Base-by-base conservation (phyloP, 2,329 filamentous ascomycete species). In the Samsoniella hepiali region DNA sequence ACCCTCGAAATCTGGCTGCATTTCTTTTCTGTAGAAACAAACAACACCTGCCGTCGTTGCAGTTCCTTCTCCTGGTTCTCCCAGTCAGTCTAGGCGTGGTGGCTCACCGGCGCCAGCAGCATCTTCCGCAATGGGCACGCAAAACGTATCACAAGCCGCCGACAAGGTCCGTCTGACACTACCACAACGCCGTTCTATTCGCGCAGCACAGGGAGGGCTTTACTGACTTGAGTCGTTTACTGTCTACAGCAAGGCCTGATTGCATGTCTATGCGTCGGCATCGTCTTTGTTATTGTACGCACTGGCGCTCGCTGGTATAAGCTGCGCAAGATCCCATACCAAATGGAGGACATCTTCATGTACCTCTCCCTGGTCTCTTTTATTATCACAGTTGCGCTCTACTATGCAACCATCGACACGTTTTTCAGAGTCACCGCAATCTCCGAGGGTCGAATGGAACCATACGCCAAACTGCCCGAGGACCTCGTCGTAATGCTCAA, bases 311-410 rank as follows among this genome's bases (percentile, higher is more conserved):
- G 67, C 44, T 66, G 64, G 63, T 68, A 57, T 58, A 68, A 67
- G 61, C 53, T 55, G n/a, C 65, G 64, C 13, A 64, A 34, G 31
- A 31, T 63, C 1, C 67, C 67, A 1, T 15, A 63, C 15, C 38
- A 68, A 36, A 58, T 63, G 49, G 65, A 68, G 31, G 67, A 68
- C 55, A 31, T 66, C n/a, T 66, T 68, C 64, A 67, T 68, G 63
- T 67, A 68, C 40, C 3, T 62, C 29, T 62, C 67, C 13, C 22
- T 68, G 15, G 58, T 49, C 7, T 62, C 65, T 9, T 68, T 68
- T n/a, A 63, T 64, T 56, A 60, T 68, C 45, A 67, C 61, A n/a
- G 42, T 58, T 32, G 65, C 64, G 7, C 63, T 68, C 29, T 68
- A 66, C 49, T 62, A 66, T 32, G 65, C 65, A 8, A 65, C 67